Conservation (phyloP, 1,284 basidiomycete species). For the Ceratobasidium sp. region DNA sequence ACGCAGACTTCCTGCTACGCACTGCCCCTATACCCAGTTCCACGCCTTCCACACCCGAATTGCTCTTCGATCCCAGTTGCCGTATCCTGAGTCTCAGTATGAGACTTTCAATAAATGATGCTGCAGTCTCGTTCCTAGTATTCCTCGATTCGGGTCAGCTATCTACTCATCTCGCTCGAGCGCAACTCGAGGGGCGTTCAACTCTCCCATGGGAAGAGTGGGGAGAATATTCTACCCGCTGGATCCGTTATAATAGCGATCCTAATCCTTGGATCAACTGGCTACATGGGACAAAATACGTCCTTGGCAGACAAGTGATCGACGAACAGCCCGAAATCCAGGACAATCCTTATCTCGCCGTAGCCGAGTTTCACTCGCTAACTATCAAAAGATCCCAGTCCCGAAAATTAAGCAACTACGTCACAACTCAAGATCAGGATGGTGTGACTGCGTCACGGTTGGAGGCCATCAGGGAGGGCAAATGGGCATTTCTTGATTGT, state of each 20-base stretch:
- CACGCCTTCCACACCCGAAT: not conserved
- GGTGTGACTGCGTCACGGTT: not conserved
- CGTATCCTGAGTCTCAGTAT: constrained; percentile 14
- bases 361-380: not conserved
- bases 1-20: not conserved
- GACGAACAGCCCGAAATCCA: not conserved
- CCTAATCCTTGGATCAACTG: not conserved
- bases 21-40: not conserved
- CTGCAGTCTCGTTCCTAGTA: not conserved
- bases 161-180: not conserved
- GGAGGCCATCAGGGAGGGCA: not conserved
- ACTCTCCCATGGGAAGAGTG: constrained; percentile 4
- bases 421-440: not conserved
- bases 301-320: not conserved
- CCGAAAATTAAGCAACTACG: not conserved
- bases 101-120: not conserved
- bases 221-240: constrained; percentile 20
- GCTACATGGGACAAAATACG: constrained; percentile 3
- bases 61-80: not conserved
- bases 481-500: not conserved
- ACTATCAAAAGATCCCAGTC: not conserved
- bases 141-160: constrained; percentile 1
- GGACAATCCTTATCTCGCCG: not conserved
- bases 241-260: not conserved
- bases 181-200: not conserved